Percentiles rank a stretch among this genome's conserved stretches.
Evolutionary conservation across 2,329 filamentous ascomycete species (phyloP).

Genomic region (Penicillium sp.): DNA sequence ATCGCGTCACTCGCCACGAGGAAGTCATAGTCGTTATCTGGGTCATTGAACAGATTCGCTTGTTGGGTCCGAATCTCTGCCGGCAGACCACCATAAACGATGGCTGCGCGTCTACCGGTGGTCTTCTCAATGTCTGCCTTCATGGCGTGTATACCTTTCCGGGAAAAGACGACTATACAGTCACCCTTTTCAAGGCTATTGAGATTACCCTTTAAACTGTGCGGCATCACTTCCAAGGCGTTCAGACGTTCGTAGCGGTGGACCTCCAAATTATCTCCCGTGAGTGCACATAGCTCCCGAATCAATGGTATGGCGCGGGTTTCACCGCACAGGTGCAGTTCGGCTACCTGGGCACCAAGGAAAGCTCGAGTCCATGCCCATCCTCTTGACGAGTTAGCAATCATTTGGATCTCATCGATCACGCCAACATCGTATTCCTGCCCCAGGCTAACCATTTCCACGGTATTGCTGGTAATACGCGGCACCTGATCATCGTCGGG

Average conservation of each 20-base stretch:
- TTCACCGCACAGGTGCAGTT: slow-evolving; percentile 93
- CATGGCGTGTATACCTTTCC: slow-evolving; percentile 75
- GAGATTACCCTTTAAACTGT: slow-evolving; percentile 65
- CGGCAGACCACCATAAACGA: slow-evolving; percentile 88
- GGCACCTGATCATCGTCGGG: slow-evolving; percentile 55
- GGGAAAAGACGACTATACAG: slow-evolving; percentile 82
- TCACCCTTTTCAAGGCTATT: slow-evolving; percentile 78
- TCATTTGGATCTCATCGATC: slow-evolving; percentile 99
- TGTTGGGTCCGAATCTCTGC: slow-evolving; percentile 92
- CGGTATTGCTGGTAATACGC: slow-evolving; percentile 78
- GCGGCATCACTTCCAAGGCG: slow-evolving; percentile 65
- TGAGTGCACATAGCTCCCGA: slow-evolving; percentile 69
- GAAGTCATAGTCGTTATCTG: slow-evolving; percentile 91
- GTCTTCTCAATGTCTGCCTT: slow-evolving; percentile 72
- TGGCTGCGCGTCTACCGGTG: slow-evolving; percentile 79
- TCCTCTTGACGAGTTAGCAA: slow-evolving; percentile 73
- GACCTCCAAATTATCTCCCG: slow-evolving; percentile 79
- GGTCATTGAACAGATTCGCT: slow-evolving; percentile 90
- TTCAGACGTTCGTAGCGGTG: slow-evolving; percentile 83
- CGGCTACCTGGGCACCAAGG: slow-evolving; percentile 79
- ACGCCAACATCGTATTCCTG: slow-evolving; percentile 78
- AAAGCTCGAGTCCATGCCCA: slow-evolving; percentile 95
- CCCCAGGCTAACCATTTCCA: slow-evolving; percentile 76
- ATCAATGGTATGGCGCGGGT: slow-evolving; percentile 78
- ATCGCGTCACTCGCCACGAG: slow-evolving; percentile 94